Percentiles rank a stretch among this genome's conserved stretches.
Conservation (phyloP, 2,329 filamentous ascomycete species). For the Arthroderma uncinatum region DNA sequence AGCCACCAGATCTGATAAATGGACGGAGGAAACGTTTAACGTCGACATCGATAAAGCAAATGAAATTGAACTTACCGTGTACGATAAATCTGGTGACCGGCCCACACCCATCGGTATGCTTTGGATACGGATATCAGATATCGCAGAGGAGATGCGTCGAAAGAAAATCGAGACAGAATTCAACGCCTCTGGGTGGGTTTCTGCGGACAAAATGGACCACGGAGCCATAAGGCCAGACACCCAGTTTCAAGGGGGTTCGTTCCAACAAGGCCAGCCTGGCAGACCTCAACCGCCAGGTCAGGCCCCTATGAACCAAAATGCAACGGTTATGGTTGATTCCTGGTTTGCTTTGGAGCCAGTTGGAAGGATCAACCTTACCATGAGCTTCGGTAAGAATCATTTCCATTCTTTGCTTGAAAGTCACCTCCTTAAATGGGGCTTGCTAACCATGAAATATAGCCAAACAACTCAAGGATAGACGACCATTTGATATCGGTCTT, state of each 20-base stretch:
- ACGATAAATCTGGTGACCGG: conserved; percentile 86
- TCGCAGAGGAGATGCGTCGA: conserved; percentile 90
- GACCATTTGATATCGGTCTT: conserved; percentile 76
- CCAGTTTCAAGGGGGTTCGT: conserved; percentile 39
- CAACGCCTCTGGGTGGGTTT: conserved; percentile 91
- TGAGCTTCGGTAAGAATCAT: conserved; percentile 58
- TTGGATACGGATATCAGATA: conserved; percentile 94
- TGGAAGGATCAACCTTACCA: conserved; percentile 78
- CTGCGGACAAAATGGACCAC: conserved; percentile 83
- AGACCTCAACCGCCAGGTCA: conserved; percentile 17
- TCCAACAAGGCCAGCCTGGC: conserved; percentile 21
- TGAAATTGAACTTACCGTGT: conserved; percentile 93
- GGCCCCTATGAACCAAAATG: conserved; percentile 17
- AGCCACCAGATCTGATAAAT: conserved; percentile 73
- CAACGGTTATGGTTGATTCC: conserved; percentile 56
- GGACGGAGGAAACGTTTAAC: conserved; percentile 82
- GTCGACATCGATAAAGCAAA: conserved; percentile 97
- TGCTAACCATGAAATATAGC: conserved; percentile 34
- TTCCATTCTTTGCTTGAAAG: neutral
- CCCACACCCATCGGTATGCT: conserved; percentile 87
- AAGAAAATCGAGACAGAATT: conserved; percentile 97
- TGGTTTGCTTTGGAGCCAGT: conserved; percentile 97
- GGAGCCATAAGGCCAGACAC: conserved; percentile 42
- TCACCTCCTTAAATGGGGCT: neutral
- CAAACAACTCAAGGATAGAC: conserved; percentile 76